Evolutionary conservation across 495 filamentous ascomycete species (phyloP).

Genomic region (Penicillium ucsense): DNA sequence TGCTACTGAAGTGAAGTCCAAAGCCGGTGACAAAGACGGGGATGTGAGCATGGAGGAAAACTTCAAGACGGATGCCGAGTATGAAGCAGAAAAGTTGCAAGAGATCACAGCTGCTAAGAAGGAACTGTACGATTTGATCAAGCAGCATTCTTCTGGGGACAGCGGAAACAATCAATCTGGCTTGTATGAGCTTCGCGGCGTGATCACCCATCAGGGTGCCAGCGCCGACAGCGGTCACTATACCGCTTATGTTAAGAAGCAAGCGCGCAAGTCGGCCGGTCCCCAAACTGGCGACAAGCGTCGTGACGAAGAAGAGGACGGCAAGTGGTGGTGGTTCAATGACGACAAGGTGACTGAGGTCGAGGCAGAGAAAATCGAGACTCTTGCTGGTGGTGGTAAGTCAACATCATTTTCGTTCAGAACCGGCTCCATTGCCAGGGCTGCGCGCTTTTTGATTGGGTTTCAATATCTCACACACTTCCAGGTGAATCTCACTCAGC

Average conservation of each 20-base stretch:
- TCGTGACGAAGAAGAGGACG: conserved; percentile 75
- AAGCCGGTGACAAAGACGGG: conserved; percentile 46
- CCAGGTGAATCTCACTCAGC: conserved; percentile 86
- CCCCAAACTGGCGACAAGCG: conserved; percentile 54
- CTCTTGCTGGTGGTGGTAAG: conserved; percentile 79
- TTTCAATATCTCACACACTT: conserved; percentile 8
- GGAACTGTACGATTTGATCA: conserved; percentile 66
- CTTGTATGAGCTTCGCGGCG: conserved; percentile 85
- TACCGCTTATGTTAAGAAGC: conserved; percentile 94
- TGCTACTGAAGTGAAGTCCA: conserved; percentile 43
- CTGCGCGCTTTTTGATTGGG: neutral
- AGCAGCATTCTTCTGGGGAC: conserved; percentile 60
- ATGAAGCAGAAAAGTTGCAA: conserved; percentile 72
- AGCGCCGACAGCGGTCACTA: conserved; percentile 98
- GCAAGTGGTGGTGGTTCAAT: conserved; percentile 99
- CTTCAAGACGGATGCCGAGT: conserved; percentile 87
- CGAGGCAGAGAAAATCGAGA: conserved; percentile 80
- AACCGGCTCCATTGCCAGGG: too few species aligned
- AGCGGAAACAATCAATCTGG: conserved; percentile 83
- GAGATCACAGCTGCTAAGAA: conserved; percentile 70
- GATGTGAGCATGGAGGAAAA: conserved; percentile 65
- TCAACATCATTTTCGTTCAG: neutral
- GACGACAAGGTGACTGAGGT: conserved; percentile 97
- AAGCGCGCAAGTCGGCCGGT: conserved; percentile 45
- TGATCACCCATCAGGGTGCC: conserved; percentile 95